A percentile compares a stretch with the other conserved stretches of the same genome.
Conservation (phyloP, 768 basidiomycete species). For the Pleurotus citrinopileatus region DNA sequence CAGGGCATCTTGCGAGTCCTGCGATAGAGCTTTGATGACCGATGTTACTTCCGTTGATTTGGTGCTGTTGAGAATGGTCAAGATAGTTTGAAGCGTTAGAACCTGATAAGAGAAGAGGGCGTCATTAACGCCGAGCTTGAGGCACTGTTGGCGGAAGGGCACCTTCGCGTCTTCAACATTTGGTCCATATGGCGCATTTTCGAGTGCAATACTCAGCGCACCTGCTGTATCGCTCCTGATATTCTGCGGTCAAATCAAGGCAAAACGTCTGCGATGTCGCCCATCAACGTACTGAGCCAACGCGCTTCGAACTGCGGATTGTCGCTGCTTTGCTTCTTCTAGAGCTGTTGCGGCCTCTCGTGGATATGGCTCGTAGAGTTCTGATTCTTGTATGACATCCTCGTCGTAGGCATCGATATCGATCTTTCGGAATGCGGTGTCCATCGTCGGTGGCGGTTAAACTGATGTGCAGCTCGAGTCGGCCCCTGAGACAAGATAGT, state of each 20-base stretch:
- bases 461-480: not conserved
- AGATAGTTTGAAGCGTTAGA: conserved; percentile 73
- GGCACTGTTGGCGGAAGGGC: too few relatives aligned
- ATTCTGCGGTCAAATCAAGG: not conserved
- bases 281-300: conserved; percentile 63
- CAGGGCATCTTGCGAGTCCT: conserved; percentile 80
- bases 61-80: conserved; percentile 92
- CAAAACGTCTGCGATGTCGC: not conserved
- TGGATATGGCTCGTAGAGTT: conserved; percentile 86
- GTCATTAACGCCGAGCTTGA: not conserved
- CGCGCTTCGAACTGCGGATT: conserved; percentile 64
- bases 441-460: conserved; percentile 24
- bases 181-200: conserved; percentile 85
- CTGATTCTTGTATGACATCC: conserved; percentile 79
- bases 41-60: conserved; percentile 82
- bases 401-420: conserved; percentile 94
- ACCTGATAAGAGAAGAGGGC: conserved; percentile 41
- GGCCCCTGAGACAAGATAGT: not conserved
- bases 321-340: conserved; percentile 74
- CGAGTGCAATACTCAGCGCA: conserved; percentile 68
- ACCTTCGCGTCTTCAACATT: conserved; percentile 92
- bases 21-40: conserved; percentile 69
- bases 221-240: conserved; percentile 75
- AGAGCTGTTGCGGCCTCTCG: conserved; percentile 72
- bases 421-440: conserved; percentile 81